Percentiles rank a stretch among this genome's conserved stretches.
Evolutionary conservation across 805 yeast genomes (phyloP).

Genomic region (Candida railenensis): DNA sequence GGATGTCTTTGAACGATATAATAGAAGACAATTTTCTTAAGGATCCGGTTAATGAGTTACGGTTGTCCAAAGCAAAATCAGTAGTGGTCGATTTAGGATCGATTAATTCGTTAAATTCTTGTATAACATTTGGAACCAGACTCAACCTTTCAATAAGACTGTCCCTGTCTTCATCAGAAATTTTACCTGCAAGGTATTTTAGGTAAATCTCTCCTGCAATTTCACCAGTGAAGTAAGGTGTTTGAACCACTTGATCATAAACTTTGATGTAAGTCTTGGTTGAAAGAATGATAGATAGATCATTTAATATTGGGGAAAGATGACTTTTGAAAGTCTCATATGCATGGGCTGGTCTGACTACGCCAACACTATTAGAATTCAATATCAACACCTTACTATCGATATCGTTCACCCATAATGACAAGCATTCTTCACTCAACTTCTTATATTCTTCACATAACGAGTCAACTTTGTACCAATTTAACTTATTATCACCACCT

Average conservation of each 20-base stretch:
- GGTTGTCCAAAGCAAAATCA: not conserved
- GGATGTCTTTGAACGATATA: slow-evolving; percentile 27
- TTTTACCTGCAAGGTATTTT: slow-evolving; percentile 20
- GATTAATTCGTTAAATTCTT: slow-evolving; percentile 18
- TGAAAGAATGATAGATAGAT: slow-evolving; percentile 25
- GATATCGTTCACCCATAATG: slow-evolving; percentile 30
- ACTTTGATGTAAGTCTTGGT: slow-evolving; percentile 27
- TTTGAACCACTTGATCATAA: slow-evolving; percentile 12
- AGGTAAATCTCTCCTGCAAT: slow-evolving; percentile 23
- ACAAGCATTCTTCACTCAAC: slow-evolving; percentile 57
- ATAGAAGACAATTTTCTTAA: slow-evolving; percentile 24
- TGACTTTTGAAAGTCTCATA: slow-evolving; percentile 19
- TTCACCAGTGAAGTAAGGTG: slow-evolving; percentile 12
- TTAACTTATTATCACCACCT: slow-evolving; percentile 36
- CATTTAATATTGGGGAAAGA: slow-evolving; percentile 14
- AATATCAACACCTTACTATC: slow-evolving; percentile 12
- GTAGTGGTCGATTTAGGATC: slow-evolving; percentile 7
- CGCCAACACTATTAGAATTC: slow-evolving; percentile 32
- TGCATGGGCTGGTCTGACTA: slow-evolving; percentile 29
- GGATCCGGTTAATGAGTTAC: slow-evolving; percentile 14
- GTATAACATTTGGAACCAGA: slow-evolving; percentile 24
- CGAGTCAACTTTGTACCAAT: slow-evolving; percentile 69
- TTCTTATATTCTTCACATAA: slow-evolving; percentile 71
- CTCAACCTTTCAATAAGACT: slow-evolving; percentile 21
- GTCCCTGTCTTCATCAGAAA: slow-evolving; percentile 23